Evolutionary conservation across 495 filamentous ascomycete species (phyloP), one percentile per base, ranked within the genome.

Genomic region (Podospora sp.): DNA sequence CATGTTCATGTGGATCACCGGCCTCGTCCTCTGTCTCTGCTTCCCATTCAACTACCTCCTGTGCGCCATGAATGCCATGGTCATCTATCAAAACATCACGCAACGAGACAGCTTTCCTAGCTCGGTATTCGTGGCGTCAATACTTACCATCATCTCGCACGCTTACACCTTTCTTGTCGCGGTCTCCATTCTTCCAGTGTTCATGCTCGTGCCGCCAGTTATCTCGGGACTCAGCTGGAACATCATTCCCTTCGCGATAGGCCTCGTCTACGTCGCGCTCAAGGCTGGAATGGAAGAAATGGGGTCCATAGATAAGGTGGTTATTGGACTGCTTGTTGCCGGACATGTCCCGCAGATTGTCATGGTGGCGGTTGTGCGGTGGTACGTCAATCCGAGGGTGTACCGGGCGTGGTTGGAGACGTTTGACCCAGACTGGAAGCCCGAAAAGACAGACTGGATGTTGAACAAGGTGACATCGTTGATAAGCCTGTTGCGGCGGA

Each of bases 331-430:
- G n/a, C 58, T 60, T 24, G 29, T 40, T 24, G 58, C 26, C 11
- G 58, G 58, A n/a, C 58, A 60, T 27, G 12, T 20, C 2, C 58
- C 58, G 3, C 58, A 60, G 58, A 60, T 60, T 20, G 26, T 40
- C 25, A 60, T 60, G 58, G 58, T 40, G 3, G 4, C 29, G 3
- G 3, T 60, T 35, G 58, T n/a, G 4, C 26, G 29, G 58, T 60
- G 58, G 58, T 35, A 35, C 8, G 29, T 60, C 18, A 60, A 60
- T n/a, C 26, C 16, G 29, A 60, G 58, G 58, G 18, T 60, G 18
- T 60, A 40, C 11, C 26, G 24, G 11, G 58, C 58, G 3, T 60
- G 58, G 58, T 24, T 60, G 58, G 58, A 60, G 4, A 60, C 58
- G 24, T 60, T 35, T 60, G 58, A 33, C 8, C 58, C 58, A 11